Evolutionary conservation across 768 basidiomycete species (phyloP), one percentile per base, ranked within the genome.

Genomic region (Glaciozyma martinii): DNA sequence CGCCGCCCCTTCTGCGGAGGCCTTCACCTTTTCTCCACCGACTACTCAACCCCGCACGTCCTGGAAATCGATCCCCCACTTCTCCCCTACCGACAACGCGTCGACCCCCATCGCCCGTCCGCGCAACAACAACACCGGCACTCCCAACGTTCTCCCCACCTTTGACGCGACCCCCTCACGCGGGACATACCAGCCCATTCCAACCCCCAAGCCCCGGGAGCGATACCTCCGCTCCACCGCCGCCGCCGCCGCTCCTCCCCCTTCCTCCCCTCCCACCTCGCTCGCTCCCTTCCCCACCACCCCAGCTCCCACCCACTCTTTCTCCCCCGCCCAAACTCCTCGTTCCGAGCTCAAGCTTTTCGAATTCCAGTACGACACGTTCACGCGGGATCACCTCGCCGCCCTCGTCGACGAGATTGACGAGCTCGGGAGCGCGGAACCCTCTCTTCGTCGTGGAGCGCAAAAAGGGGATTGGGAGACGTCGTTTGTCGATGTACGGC

Each of bases 371-470:
- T 98, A 97, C 74, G 94, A 99, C 76, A 97, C 94, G 0, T 93
- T 89, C 74, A 99, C 94, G 2, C 84, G 91, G 52, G 89, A 94
- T 27, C 90, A 95, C 74, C 83, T 98, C 50, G 90, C 90, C 3
- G 90, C 89, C 0, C 83, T 98, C 78, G 91, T 94, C 3, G 93
- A 95, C 71, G 89, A 90, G 3, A 93, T 97, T 66, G 91, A 90
- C 60, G 55, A 59, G 57, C 49, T 56, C 61, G 56, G 30, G 57
- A 4, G 3, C 27, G 37, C 43, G 42, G 8, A 25, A 13, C 13
- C 16, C 13, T 25, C 46, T 23, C 33, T 30, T 18, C n/a, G 47
- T 49, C 30, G 64, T 10, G 23, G 42, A 1, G 3, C 10, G 25
- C 3, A 23, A 5, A 21, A 47, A 18, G 37, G 16, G 13, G 62